phyloP scores from a whole-genome alignment of 805 yeast species.

The Starmerella lactis-condensi region DNA sequence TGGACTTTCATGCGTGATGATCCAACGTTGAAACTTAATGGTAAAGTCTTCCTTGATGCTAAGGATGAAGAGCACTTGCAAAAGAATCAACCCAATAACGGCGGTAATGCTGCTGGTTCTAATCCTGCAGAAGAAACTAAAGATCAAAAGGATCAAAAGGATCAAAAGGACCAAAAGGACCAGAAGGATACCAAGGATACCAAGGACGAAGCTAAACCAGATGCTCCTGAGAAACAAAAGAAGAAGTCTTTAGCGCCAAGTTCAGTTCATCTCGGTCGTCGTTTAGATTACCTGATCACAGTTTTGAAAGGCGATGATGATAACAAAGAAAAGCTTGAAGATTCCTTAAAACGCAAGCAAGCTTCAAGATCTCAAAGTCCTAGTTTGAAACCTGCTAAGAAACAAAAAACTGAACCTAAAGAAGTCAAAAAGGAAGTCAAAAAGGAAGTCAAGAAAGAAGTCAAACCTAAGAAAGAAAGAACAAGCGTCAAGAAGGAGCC shows the following conservation, averaged over 20 bases:
- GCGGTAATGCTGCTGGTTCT: conserved; percentile 5
- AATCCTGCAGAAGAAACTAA: conserved; percentile 15
- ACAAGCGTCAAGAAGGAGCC: conserved; percentile 5
- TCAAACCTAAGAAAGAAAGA: conserved; percentile 12
- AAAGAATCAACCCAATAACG: neutral
- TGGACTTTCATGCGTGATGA: conserved; percentile 93
- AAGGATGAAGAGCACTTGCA: conserved; percentile 14
- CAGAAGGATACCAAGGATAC: neutral
- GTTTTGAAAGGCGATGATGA: conserved; percentile 43
- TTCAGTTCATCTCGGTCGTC: conserved; percentile 75
- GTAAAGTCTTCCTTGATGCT: conserved; percentile 50
- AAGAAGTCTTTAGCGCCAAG: conserved; percentile 40
- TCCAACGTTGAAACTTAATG: conserved; percentile 70
- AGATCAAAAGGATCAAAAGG: conserved; percentile 20
- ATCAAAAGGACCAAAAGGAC: neutral
- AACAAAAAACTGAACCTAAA: conserved; percentile 6
- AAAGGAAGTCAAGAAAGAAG: conserved; percentile 11
- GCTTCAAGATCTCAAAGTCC: conserved; percentile 10
- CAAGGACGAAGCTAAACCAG: conserved; percentile 2
- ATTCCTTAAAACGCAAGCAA: conserved; percentile 5
- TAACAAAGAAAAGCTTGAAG: conserved; percentile 5
- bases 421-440: conserved; percentile 6
- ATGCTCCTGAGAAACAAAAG: conserved; percentile 6
- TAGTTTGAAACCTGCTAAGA: conserved; percentile 9
- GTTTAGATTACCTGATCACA: conserved; percentile 69